Conservation (phyloP, 352 stramenopile species). For the Phytophthora chlamydospora region DNA sequence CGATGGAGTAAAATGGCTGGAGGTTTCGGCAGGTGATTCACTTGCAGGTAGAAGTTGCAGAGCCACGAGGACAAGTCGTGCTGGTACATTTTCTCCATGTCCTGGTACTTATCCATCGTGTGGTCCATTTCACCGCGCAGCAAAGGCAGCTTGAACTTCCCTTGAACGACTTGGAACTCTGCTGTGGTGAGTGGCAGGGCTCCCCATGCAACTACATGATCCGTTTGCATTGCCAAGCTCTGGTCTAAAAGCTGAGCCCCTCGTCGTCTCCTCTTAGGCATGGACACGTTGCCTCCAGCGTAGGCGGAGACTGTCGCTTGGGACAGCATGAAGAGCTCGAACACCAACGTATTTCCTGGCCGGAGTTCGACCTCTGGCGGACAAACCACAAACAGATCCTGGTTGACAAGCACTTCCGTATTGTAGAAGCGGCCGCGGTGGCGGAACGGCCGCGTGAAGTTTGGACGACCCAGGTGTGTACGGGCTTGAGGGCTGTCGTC, state of each 20-base stretch:
- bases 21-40: conserved; percentile 50
- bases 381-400: conserved; percentile 84
- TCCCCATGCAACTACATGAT: conserved; percentile 87
- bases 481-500: conserved; percentile 2
- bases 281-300: conserved; percentile 9
- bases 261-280: conserved; percentile 11
- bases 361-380: conserved; percentile 62
- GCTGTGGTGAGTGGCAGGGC: conserved; percentile 77
- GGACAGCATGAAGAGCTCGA: conserved; percentile 57
- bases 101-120: conserved; percentile 76
- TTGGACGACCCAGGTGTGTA: conserved; percentile 33
- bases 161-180: conserved; percentile 63
- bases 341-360: conserved; percentile 61
- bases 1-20: conserved; percentile 21
- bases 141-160: conserved; percentile 87
- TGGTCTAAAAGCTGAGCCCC: conserved; percentile 26
- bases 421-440: conserved; percentile 89
- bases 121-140: conserved; percentile 84
- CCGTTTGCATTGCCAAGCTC: conserved; percentile 30
- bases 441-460: conserved; percentile 75
- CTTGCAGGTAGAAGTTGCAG: conserved; percentile 91
- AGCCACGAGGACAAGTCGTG: conserved; percentile 86
- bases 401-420: conserved; percentile 76
- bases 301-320: conserved; percentile 12
- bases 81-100: conserved; percentile 74